Conservation (phyloP, 192 early-diverging fungal genomes). For the Coemansia sp. region DNA sequence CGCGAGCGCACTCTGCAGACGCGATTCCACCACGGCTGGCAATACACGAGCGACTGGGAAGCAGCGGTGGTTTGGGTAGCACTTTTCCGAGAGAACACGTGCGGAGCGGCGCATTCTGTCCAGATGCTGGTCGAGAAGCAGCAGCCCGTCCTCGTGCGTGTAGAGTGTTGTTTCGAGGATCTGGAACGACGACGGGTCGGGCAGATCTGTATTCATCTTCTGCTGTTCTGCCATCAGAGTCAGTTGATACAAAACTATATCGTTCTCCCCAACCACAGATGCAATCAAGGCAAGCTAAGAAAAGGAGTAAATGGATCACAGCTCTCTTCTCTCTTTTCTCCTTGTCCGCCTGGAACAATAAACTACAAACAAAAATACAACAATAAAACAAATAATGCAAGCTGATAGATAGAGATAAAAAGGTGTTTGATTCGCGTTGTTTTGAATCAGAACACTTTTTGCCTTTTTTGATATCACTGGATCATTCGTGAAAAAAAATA, state of each 20-base stretch:
- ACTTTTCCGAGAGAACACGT: neutral
- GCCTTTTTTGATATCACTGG: too few relatives aligned
- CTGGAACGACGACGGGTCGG: constrained; percentile 23
- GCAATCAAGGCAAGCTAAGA: neutral
- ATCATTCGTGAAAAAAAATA: too few relatives aligned
- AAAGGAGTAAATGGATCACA: too few relatives aligned
- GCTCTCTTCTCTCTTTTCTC: too few relatives aligned
- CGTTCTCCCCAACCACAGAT: too few relatives aligned
- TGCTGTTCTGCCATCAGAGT: neutral
- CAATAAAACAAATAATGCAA: too few relatives aligned
- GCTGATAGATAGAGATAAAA: too few relatives aligned
- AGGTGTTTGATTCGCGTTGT: too few relatives aligned
- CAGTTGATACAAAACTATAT: too few relatives aligned
- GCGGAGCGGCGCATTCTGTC: constrained; percentile 34
- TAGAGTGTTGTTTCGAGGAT: constrained; percentile 44
- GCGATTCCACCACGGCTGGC: neutral
- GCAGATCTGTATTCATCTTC: constrained; percentile 7
- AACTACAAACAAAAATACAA: too few relatives aligned
- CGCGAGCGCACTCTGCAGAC: constrained; percentile 1
- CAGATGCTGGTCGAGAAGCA: constrained; percentile 28
- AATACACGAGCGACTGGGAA: constrained; percentile 1
- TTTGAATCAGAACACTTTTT: too few relatives aligned
- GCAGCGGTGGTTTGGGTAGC: constrained; percentile 2
- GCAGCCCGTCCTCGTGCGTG: constrained; percentile 9
- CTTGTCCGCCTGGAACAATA: too few relatives aligned